These are phyloP conservation scores for Entonaema liquescens DNA, from an alignment of 495 filamentous ascomycete species.

Conservation along the genomic window DNA sequence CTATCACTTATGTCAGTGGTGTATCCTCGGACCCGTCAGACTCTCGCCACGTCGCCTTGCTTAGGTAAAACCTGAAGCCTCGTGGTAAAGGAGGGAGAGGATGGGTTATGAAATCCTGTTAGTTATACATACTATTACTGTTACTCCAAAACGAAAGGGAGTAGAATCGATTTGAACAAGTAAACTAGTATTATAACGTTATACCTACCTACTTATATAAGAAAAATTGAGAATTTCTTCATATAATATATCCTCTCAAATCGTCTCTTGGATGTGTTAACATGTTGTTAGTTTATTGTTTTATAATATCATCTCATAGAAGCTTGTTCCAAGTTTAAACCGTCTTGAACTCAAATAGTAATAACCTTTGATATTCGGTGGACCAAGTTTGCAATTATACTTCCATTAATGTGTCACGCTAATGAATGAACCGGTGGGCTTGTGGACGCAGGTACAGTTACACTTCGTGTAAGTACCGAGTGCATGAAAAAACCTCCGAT, in stretches of 20 bases:
- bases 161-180: neutral
- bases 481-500: conserved; percentile 32
- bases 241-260: neutral
- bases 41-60: conserved; percentile 17
- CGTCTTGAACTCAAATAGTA: neutral
- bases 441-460: conserved; percentile 33
- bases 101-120: neutral
- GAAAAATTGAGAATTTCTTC: too few species aligned
- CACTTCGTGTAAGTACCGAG: conserved; percentile 24
- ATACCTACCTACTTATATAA: too few species aligned
- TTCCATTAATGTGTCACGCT: conserved; percentile 19
- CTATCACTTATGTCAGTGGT: neutral
- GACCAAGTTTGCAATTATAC: neutral
- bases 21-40: neutral
- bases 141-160: neutral
- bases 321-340: neutral
- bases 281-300: neutral
- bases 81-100: neutral
- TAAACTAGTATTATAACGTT: too few species aligned
- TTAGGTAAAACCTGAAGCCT: conserved; percentile 6
- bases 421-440: conserved; percentile 19
- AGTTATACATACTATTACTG: too few species aligned
- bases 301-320: neutral
- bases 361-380: neutral
- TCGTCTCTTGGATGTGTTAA: neutral